Evolutionary conservation across 108 stramenopile species (phyloP).

Genomic region (Pinguiococcus pyrenoidosus): DNA sequence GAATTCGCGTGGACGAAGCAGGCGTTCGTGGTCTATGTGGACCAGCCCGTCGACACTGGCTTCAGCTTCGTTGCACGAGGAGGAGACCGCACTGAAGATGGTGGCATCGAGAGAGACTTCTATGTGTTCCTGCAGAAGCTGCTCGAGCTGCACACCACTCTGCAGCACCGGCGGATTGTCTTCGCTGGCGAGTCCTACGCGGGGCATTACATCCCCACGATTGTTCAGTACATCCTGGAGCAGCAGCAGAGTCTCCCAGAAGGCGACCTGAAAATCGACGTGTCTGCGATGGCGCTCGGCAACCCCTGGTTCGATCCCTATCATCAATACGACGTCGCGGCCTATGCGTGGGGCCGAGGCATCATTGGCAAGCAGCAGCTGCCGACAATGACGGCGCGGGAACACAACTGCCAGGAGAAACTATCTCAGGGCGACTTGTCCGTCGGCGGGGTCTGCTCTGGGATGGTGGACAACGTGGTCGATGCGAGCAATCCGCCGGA

Average conservation of each 20-base stretch:
- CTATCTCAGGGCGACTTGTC: no score
- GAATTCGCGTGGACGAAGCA: no score
- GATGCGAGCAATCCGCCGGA: no score
- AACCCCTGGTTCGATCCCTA: conserved; percentile 74
- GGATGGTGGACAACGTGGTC: no score
- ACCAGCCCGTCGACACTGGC: conserved; percentile 50
- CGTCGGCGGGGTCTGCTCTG: no score
- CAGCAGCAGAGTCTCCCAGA: conserved; percentile 30
- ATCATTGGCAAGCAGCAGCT: conserved; percentile 59
- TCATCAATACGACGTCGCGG: conserved; percentile 67
- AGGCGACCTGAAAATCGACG: conserved; percentile 30
- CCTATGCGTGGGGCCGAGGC: conserved; percentile 69
- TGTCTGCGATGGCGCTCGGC: conserved; percentile 50
- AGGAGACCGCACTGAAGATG: no score
- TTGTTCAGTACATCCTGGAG: conserved; percentile 72
- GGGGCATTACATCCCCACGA: conserved; percentile 81
- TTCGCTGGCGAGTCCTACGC: conserved; percentile 90
- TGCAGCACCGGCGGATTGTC: conserved; percentile 55
- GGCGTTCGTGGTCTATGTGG: conserved; percentile 65
- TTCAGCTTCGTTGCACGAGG: no score
- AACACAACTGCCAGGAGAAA: conserved; percentile 47
- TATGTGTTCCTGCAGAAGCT: conserved; percentile 68
- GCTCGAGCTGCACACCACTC: conserved; percentile 55
- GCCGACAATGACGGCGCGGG: conserved; percentile 46
- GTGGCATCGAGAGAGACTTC: no score